Evolutionary conservation across 177 flowering plant species (phyloP).

Genomic region (Telopea speciosissima): DNA sequence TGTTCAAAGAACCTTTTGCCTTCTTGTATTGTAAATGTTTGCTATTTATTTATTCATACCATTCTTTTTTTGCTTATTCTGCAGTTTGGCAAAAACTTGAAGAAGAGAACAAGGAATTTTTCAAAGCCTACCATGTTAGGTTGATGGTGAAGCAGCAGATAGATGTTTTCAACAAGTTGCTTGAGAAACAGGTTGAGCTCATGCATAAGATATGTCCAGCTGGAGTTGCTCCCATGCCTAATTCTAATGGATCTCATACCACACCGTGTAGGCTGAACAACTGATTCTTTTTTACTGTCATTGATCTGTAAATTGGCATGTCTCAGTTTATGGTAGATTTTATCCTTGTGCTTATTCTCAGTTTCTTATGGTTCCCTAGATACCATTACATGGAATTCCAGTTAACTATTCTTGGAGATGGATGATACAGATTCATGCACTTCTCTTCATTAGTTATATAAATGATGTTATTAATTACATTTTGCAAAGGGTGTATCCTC

Average conservation of each 20-base stretch:
- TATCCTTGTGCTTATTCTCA: background rate
- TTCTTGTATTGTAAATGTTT: background rate
- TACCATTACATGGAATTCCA: background rate
- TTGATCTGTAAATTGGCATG: background rate
- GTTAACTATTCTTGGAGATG: too few species aligned
- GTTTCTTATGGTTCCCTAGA: background rate
- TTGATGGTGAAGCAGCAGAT: slow-evolving; percentile 75
- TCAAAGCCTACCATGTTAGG: slow-evolving; percentile 66
- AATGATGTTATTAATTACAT: too few species aligned
- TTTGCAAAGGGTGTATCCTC: too few species aligned
- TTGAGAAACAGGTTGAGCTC: slow-evolving; percentile 59
- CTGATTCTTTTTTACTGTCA: background rate
- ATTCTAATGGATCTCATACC: slow-evolving; percentile 61
- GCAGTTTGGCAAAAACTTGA: slow-evolving; percentile 92
- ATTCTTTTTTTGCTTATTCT: slow-evolving; percentile 2
- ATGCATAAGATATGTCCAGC: slow-evolving; percentile 47
- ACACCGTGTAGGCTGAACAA: slow-evolving; percentile 35
- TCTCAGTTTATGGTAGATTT: background rate
- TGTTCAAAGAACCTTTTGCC: too few species aligned
- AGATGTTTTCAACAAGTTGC: slow-evolving; percentile 57
- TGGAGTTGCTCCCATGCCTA: slow-evolving; percentile 39
- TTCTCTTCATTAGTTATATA: too few species aligned
- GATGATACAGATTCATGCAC: too few species aligned
- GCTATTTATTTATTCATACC: background rate
- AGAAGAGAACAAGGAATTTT: slow-evolving; percentile 78